These are phyloP conservation scores for Boletus insuetus DNA, from an alignment of 768 basidiomycete species.

Conservation along the genomic window DNA sequence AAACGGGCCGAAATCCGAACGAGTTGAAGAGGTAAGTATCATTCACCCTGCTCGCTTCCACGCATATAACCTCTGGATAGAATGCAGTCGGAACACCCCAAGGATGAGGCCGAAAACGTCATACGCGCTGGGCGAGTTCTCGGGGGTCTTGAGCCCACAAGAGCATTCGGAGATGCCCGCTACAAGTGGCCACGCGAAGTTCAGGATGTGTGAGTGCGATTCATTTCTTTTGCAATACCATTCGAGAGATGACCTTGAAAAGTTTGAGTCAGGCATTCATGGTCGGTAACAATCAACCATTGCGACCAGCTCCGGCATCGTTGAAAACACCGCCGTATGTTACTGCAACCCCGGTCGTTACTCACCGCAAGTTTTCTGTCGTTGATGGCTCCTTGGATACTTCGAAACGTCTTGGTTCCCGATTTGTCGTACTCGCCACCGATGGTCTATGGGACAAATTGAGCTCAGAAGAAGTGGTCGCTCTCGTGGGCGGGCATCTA, in stretches of 20 bases:
- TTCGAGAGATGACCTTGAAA: constrained; percentile 1
- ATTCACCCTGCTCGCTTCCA: not conserved
- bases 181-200: constrained; percentile 83
- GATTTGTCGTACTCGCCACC: constrained; percentile 88
- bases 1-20: constrained; percentile 87
- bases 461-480: constrained; percentile 81
- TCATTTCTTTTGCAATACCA: not conserved
- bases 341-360: constrained; percentile 77
- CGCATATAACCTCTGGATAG: constrained; percentile 35
- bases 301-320: constrained; percentile 57
- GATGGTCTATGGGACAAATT: constrained; percentile 79
- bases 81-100: constrained; percentile 80
- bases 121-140: constrained; percentile 80
- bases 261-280: constrained; percentile 68
- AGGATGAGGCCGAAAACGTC: constrained; percentile 68
- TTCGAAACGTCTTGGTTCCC: constrained; percentile 32
- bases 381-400: constrained; percentile 25
- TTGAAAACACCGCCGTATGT: constrained; percentile 94
- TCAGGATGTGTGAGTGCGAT: constrained; percentile 59
- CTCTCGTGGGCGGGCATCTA: constrained; percentile 81
- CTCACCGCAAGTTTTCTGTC: constrained; percentile 67
- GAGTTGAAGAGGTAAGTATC: constrained; percentile 72
- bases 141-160: constrained; percentile 82
- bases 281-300: constrained; percentile 53
- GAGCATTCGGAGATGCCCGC: constrained; percentile 85